Conservation (phyloP, 257 asterid species). For the Ligustrum vulgare region DNA sequence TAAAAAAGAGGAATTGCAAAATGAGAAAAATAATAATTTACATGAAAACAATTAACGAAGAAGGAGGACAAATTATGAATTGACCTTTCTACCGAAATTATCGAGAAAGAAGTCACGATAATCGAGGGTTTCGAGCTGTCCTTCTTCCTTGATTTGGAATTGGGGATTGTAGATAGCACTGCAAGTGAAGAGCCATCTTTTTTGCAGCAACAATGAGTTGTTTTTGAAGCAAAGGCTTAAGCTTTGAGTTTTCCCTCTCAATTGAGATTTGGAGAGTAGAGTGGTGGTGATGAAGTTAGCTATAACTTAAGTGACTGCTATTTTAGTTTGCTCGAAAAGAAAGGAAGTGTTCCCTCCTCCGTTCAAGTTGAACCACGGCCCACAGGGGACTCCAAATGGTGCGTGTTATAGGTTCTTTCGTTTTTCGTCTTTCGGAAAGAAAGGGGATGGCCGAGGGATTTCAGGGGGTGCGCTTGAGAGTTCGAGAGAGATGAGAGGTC, state of each 20-base stretch:
- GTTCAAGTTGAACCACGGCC: not conserved
- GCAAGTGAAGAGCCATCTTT: conserved; percentile 70
- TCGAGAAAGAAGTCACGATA: conserved; percentile 82
- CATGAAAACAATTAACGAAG: not conserved
- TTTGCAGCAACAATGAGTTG: conserved; percentile 38
- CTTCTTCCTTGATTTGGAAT: conserved; percentile 69
- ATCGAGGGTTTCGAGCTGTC: conserved; percentile 85
- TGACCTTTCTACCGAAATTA: conserved; percentile 81
- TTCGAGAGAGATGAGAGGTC: no score
- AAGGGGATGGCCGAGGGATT: no score
- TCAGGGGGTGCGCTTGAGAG: no score
- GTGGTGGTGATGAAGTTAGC: conserved; percentile 53
- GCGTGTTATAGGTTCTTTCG: not conserved
- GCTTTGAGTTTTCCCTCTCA: conserved; percentile 37
- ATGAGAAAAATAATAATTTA: not conserved
- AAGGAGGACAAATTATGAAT: not conserved
- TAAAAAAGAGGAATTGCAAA: not conserved
- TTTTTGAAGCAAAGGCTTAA: conserved; percentile 40
- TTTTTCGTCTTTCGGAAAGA: no score
- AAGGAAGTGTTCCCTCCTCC: not conserved
- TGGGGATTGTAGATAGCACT: conserved; percentile 76
- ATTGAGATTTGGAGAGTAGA: conserved; percentile 41
- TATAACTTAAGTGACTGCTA: conserved; percentile 77
- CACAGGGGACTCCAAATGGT: not conserved
- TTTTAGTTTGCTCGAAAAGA: conserved; percentile 24